A percentile compares a stretch with the other conserved stretches of the same genome.
phyloP scores from a whole-genome alignment of 2,329 filamentous ascomycete species.

The Sporothrix euskadiensis region DNA sequence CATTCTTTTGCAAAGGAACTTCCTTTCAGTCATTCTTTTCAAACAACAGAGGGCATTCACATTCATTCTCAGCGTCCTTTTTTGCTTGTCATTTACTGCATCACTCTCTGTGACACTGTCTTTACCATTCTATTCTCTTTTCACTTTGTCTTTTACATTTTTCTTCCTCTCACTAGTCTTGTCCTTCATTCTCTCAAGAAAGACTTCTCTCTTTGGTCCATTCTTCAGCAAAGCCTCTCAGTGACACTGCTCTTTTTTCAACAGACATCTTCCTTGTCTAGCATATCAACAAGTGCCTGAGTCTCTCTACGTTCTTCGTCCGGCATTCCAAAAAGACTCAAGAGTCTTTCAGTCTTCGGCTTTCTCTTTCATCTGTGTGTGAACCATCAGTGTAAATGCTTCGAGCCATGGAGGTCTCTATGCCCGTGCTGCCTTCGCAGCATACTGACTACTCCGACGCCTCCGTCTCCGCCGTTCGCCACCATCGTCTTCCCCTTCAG shows the following conservation, averaged over 20 bases:
- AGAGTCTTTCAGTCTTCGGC: conserved; percentile 33
- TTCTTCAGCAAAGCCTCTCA: conserved; percentile 19
- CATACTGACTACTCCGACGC: conserved; percentile 48
- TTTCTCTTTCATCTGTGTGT: conserved; percentile 24
- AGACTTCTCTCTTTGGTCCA: background rate
- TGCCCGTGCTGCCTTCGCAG: conserved; percentile 54
- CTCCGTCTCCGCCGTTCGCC: conserved; percentile 47
- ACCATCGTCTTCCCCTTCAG: conserved; percentile 51
- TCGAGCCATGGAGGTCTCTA: conserved; percentile 44
- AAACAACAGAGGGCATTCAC: conserved; percentile 8
- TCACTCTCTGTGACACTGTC: conserved; percentile 18
- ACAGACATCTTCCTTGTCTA: conserved; percentile 24
- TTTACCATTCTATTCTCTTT: background rate
- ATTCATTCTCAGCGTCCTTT: conserved; percentile 18
- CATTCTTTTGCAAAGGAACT: conserved; percentile 28
- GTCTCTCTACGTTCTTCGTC: background rate
- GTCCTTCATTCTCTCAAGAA: conserved; percentile 7
- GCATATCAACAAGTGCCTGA: conserved; percentile 20
- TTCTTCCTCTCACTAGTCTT: conserved; percentile 8
- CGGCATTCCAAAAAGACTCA: conserved; percentile 32
- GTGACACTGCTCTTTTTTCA: conserved; percentile 1
- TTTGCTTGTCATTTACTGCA: background rate
- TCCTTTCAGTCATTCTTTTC: conserved; percentile 27
- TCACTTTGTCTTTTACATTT: conserved; percentile 5
- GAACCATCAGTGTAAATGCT: conserved; percentile 19